These are phyloP conservation scores for Botrytis sinoallii DNA, from an alignment of 2,329 filamentous ascomycete species.

Conservation along the genomic window DNA sequence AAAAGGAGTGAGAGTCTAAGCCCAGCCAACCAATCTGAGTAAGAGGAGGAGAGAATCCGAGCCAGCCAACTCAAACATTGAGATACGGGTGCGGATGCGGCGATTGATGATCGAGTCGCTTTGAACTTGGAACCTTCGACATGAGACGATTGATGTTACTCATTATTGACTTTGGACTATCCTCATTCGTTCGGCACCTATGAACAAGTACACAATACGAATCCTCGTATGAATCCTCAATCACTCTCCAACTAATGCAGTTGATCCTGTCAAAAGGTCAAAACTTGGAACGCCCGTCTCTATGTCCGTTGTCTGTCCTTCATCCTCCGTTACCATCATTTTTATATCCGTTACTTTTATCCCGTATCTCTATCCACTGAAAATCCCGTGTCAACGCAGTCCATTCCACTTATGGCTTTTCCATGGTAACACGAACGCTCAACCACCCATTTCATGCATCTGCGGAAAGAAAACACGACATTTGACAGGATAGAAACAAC, in stretches of 20 bases:
- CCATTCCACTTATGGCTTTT: background rate
- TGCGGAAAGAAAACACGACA: background rate
- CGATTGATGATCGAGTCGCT: background rate
- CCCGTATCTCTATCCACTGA: background rate
- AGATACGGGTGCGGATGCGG: background rate
- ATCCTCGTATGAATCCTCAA: background rate
- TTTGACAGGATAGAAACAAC: background rate
- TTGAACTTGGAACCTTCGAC: background rate
- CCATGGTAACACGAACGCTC: background rate
- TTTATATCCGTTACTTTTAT: background rate
- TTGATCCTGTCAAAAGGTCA: background rate
- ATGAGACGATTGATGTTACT: background rate
- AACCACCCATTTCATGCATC: background rate
- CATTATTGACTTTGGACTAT: background rate
- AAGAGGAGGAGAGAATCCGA: background rate
- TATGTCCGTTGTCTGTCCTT: background rate
- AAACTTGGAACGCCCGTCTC: background rate
- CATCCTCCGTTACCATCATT: background rate
- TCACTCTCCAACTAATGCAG: background rate
- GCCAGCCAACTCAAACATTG: background rate
- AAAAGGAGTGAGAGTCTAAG: background rate
- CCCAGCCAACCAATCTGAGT: background rate
- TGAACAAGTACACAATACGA: background rate
- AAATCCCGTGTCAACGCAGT: background rate
- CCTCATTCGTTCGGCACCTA: background rate